phyloP scores from a whole-genome alignment of 2,329 filamentous ascomycete species.

The Xylaria digitata region DNA sequence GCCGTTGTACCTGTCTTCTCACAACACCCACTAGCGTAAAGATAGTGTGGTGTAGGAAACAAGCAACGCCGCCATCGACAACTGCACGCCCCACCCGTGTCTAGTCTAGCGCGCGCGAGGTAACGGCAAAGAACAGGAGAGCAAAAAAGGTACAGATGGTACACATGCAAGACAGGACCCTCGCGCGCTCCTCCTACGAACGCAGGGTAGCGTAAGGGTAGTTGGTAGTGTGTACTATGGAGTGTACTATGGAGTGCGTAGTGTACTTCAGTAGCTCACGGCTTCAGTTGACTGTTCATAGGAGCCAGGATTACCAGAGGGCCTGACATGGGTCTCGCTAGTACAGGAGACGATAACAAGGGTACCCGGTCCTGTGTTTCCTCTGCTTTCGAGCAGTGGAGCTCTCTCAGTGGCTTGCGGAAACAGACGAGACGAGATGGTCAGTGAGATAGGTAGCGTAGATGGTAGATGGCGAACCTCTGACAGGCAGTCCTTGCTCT shows the following conservation, averaged over 20 bases:
- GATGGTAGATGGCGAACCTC: conserved; percentile 19
- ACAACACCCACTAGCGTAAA: conserved; percentile 37
- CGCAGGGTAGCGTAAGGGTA: too few relatives aligned
- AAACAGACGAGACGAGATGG: conserved; percentile 30
- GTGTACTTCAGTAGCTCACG: conserved; percentile 4
- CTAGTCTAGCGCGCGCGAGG: conserved; percentile 36
- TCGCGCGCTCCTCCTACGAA: conserved; percentile 30
- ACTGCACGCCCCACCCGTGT: conserved; percentile 36
- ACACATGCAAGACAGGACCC: conserved; percentile 41
- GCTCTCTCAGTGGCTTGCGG: conserved; percentile 28
- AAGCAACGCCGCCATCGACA: conserved; percentile 37
- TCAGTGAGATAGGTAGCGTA: conserved; percentile 22
- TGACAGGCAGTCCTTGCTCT: conserved; percentile 5
- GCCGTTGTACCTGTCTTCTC: conserved; percentile 34
- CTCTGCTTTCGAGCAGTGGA: conserved; percentile 12
- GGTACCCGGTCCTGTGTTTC: conserved; percentile 31
- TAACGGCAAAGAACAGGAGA: conserved; percentile 32
- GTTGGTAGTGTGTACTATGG: too few relatives aligned
- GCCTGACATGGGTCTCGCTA: conserved; percentile 36
- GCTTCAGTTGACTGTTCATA: conserved; percentile 19
- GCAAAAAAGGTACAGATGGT: conserved; percentile 19
- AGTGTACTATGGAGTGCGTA: too few relatives aligned
- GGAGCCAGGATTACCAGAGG: conserved; percentile 37
- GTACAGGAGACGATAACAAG: conserved; percentile 38
- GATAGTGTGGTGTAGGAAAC: conserved; percentile 27